phyloP scores from a whole-genome alignment of 768 basidiomycete species.

The Agrocybe praecox region DNA sequence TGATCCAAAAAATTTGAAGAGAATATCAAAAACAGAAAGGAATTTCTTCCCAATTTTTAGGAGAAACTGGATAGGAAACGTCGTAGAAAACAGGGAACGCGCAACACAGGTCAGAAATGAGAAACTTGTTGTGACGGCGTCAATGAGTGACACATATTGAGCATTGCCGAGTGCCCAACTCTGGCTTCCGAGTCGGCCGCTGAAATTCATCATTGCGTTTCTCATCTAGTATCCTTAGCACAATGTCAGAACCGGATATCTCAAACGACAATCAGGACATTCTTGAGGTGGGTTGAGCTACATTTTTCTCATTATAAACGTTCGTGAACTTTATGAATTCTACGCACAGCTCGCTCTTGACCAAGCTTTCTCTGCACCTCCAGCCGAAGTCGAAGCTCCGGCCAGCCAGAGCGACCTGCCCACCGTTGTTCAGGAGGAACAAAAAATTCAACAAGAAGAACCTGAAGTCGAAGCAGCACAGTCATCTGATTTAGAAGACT shows the following conservation, averaged over 20 bases:
- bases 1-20: no score
- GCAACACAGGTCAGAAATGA: no score
- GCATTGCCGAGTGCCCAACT: neutral
- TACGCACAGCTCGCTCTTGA: constrained; percentile 31
- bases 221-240: neutral
- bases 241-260: neutral
- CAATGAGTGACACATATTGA: neutral
- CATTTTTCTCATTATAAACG: constrained; percentile 1
- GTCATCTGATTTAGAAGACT: constrained; percentile 35
- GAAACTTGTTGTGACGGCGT: no score
- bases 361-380: constrained; percentile 31
- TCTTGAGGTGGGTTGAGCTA: constrained; percentile 26
- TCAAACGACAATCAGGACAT: constrained; percentile 27
- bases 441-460: neutral
- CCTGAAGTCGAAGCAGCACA: constrained; percentile 19
- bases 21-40: no score
- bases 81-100: no score
- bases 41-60: no score
- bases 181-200: neutral
- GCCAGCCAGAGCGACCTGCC: constrained; percentile 7
- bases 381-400: neutral
- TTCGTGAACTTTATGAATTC: constrained; percentile 2
- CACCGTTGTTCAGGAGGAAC: constrained; percentile 13
- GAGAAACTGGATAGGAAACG: no score
- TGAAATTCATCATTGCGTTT: neutral